Conservation (phyloP, 2,329 filamentous ascomycete genomes). For the Hypoxylon sp. region DNA sequence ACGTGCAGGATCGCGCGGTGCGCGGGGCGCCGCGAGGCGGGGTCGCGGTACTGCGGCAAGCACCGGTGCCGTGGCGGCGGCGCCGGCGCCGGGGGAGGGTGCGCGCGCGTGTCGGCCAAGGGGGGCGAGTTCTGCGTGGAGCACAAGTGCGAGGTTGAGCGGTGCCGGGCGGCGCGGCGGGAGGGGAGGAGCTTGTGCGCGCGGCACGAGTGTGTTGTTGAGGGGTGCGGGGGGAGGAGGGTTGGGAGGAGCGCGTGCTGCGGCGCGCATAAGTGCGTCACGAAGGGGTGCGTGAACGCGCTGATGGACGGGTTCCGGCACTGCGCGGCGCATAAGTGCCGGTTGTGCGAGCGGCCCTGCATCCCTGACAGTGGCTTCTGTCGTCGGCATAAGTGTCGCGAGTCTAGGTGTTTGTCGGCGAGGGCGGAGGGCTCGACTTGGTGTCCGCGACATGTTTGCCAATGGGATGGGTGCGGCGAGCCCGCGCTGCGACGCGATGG, state of each 20-base stretch:
- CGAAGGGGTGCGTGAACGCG: constrained; percentile 26
- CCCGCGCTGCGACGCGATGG: constrained; percentile 25
- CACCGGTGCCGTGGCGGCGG: constrained; percentile 29
- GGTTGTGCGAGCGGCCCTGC: constrained; percentile 28
- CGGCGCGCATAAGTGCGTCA: constrained; percentile 38
- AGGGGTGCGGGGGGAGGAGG: constrained; percentile 17
- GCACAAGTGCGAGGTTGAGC: constrained; percentile 35
- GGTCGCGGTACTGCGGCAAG: constrained; percentile 27
- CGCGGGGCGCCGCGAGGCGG: constrained; percentile 18
- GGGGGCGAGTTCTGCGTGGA: constrained; percentile 28
- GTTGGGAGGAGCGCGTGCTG: constrained; percentile 34
- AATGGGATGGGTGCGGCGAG: constrained; percentile 28
- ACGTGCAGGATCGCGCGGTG: constrained; percentile 32
- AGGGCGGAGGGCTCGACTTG: constrained; percentile 25
- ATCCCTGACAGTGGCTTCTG: constrained; percentile 36
- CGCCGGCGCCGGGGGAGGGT: no score
- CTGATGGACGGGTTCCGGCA: constrained; percentile 27
- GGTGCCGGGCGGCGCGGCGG: constrained; percentile 25
- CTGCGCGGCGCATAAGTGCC: constrained; percentile 33
- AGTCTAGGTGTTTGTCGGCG: constrained; percentile 21
- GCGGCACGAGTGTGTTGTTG: constrained; percentile 30
- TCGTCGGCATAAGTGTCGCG: constrained; percentile 37
- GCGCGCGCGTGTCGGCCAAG: constrained; percentile 12
- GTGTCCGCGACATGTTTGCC: constrained; percentile 34
- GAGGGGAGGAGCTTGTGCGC: constrained; percentile 18